A percentile compares a stretch with the other conserved stretches of the same genome.
Conservation (phyloP, 495 filamentous ascomycete species). For the Penicillium cinerascens region DNA sequence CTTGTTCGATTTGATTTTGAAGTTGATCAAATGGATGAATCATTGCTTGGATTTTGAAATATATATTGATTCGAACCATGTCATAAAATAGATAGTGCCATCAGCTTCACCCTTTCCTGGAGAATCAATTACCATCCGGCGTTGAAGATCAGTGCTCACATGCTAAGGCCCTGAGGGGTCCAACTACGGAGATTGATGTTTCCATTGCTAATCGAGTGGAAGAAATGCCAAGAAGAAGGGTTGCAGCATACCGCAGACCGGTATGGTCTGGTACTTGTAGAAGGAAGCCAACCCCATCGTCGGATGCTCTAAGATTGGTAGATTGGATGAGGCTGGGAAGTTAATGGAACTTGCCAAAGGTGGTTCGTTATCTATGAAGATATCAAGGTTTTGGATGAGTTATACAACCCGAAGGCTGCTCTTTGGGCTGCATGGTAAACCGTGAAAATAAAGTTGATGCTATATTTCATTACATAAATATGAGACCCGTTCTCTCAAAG, state of each 20-base stretch:
- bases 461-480: not conserved
- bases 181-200: too few species aligned
- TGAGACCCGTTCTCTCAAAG: not conserved
- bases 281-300: too few species aligned
- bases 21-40: conserved; percentile 38
- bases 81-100: too few species aligned
- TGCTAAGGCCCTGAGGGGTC: too few species aligned
- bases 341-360: not conserved
- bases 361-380: not conserved
- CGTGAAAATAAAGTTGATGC: not conserved
- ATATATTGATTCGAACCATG: not conserved
- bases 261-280: conserved; percentile 54
- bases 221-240: conserved; percentile 57
- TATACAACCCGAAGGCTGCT: not conserved
- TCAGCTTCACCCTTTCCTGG: too few species aligned
- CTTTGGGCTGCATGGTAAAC: not conserved
- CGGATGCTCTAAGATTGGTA: not conserved
- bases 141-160: too few species aligned
- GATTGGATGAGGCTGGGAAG: not conserved
- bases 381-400: not conserved
- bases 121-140: too few species aligned
- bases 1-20: conserved; percentile 50
- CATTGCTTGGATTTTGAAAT: conserved; percentile 14
- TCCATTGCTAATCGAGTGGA: conserved; percentile 54
- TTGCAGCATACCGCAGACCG: conserved; percentile 55